Base-by-base conservation (phyloP, 2,329 filamentous ascomycete genomes). In the Sclerotinia spermophila region DNA sequence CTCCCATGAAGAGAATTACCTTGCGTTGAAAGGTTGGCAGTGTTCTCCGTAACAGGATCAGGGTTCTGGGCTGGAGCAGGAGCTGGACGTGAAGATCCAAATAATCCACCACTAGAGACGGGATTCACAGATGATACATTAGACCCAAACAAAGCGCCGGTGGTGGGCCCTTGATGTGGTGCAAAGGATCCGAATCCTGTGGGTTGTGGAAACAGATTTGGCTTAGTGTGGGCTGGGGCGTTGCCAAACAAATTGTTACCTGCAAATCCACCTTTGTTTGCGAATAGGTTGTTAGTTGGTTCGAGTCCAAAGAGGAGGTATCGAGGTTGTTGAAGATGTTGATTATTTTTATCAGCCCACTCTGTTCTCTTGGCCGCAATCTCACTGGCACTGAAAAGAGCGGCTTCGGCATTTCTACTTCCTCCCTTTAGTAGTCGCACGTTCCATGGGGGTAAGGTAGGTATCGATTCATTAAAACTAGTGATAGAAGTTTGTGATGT, bases 401-500 rank as follows among this genome's bases (percentile, higher is more conserved):
- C 76, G 21, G 65, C 67, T n/a, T 75, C 74, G 6, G 64, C 62
- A 55, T 74, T 66, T 17, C 69, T 69, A 27, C 62, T 66, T 6
- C 45, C 61, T 3, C 70, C 71, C 27, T 81, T 82, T 17, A 77
- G 73, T 5, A 85, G 76, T 11, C 80, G 80, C 42, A 86, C 78
- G 61, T 82, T 81, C 85, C 84, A 86, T 5, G 83, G 77, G 3
- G 81, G 77, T 69, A 86, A 77, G 45, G 75, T 76, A 1, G 85
- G 85, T 15, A 85, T 83, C 5, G 77, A 79, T 73, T 85, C 84
- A n/a, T 80, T 82, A 5, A 86, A 78, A 1, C 84, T 83, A 17
- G 82, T 81, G 72, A 83, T 86, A 1, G 81, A 82, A 0, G 84
- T 84, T 73, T 86, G 83, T 0, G 83, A 85, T 0, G 84, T 86